A percentile compares a stretch with the other conserved stretches of the same genome.
Conservation (phyloP, 2,329 filamentous ascomycete genomes). For the Stromatinia cepivora region DNA sequence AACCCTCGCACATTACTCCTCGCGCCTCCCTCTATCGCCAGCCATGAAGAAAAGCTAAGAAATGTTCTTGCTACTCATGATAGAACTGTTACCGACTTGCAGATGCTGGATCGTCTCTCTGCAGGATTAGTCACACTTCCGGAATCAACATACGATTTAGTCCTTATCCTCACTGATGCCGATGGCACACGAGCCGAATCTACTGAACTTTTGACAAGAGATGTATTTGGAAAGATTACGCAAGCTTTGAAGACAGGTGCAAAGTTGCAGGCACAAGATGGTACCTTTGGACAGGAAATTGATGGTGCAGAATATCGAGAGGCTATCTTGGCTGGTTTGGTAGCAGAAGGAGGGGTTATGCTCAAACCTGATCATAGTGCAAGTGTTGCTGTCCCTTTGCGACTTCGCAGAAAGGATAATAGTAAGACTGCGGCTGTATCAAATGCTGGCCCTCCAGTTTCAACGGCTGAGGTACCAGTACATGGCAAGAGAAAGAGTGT, state of each 20-base stretch:
- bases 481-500: constrained; percentile 37
- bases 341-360: constrained; percentile 64
- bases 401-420: constrained; percentile 54
- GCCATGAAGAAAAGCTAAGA: constrained; percentile 76
- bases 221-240: constrained; percentile 69
- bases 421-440: constrained; percentile 49
- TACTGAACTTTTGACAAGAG: constrained; percentile 62
- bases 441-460: constrained; percentile 41
- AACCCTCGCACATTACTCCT: constrained; percentile 72
- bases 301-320: constrained; percentile 62
- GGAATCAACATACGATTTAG: constrained; percentile 73
- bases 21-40: constrained; percentile 85
- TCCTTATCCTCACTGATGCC: constrained; percentile 80
- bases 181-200: constrained; percentile 66
- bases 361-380: constrained; percentile 63
- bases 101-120: constrained; percentile 94
- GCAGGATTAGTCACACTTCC: constrained; percentile 79
- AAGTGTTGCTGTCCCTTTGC: constrained; percentile 48
- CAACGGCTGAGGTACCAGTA: constrained; percentile 36
- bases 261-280: constrained; percentile 67
- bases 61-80: constrained; percentile 71
- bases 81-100: constrained; percentile 77
- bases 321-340: constrained; percentile 79
- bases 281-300: constrained; percentile 51
- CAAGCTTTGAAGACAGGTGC: constrained; percentile 69